Percentiles rank a stretch among this genome's conserved stretches.
Evolutionary conservation across 768 basidiomycete genomes (phyloP).

Genomic region (Baorangia bicolor): DNA sequence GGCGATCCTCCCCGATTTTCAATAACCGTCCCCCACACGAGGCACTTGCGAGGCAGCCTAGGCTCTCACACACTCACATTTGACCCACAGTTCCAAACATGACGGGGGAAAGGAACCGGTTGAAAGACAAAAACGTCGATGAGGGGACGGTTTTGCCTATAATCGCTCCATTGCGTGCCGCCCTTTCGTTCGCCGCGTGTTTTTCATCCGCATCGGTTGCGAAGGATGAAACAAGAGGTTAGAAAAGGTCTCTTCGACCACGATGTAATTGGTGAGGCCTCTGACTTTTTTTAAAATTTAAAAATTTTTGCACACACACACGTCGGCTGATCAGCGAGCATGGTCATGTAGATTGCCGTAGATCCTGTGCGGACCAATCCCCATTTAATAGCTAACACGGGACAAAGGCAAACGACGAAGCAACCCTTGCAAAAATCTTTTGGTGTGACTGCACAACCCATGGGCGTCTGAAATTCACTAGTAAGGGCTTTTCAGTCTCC

Average conservation of each 20-base stretch:
- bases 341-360: constrained; percentile 11
- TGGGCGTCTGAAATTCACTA: background rate
- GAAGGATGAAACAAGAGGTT: constrained; percentile 23
- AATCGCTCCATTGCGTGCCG: background rate
- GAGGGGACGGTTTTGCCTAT: no score
- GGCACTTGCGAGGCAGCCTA: constrained; percentile 24
- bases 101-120: background rate
- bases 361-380: background rate
- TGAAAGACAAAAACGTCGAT: background rate
- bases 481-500: no score
- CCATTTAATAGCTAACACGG: background rate
- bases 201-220: constrained; percentile 8
- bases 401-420: background rate
- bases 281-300: no score
- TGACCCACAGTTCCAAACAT: background rate
- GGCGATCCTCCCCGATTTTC: background rate
- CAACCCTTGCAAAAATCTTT: background rate
- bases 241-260: constrained; percentile 1
- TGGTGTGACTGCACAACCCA: background rate
- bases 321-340: constrained; percentile 12
- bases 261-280: constrained; percentile 12
- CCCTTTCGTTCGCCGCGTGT: constrained; percentile 8
- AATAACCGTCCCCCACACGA: constrained; percentile 12
- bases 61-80: background rate
- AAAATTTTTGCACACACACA: no score